Percentiles rank a stretch among this genome's conserved stretches.
Conservation (phyloP, 2,329 filamentous ascomycete genomes). For the Sphaceloma murrayae region DNA sequence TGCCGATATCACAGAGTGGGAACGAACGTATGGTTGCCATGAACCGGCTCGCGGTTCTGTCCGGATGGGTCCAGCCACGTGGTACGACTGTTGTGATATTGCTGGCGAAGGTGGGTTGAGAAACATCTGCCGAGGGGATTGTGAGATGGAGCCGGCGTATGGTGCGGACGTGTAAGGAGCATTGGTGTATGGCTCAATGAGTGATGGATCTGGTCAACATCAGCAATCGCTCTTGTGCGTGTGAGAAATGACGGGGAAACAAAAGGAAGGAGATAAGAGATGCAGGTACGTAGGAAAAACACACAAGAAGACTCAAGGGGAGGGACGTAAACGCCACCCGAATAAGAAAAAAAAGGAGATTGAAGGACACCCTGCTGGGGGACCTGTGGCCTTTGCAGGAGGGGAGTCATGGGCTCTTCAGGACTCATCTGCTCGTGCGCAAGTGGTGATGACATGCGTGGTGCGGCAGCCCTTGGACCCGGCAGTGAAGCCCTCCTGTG, state of each 20-base stretch:
- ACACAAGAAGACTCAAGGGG: conserved; percentile 35
- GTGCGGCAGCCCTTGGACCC: conserved; percentile 10
- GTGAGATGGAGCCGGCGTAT: conserved; percentile 32
- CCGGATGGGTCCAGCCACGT: conserved; percentile 47
- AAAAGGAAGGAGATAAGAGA: conserved; percentile 22
- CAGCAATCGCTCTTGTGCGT: too few relatives aligned
- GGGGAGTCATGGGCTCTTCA: conserved; percentile 17
- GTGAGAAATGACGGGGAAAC: too few relatives aligned
- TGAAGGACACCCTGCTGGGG: conserved; percentile 12
- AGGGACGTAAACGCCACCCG: conserved; percentile 29
- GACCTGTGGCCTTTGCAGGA: conserved; percentile 9
- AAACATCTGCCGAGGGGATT: conserved; percentile 33
- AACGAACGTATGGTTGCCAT: conserved; percentile 48
- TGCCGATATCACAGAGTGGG: conserved; percentile 61
- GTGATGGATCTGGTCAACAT: conserved; percentile 44
- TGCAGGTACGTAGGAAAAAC: conserved; percentile 28
- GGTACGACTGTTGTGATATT: conserved; percentile 47
- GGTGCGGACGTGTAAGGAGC: conserved; percentile 34
- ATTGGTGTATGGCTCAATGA: conserved; percentile 45
- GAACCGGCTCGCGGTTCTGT: conserved; percentile 45
- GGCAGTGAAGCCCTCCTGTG: conserved; percentile 18
- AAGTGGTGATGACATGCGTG: conserved; percentile 18
- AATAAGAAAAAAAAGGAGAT: conserved; percentile 30
- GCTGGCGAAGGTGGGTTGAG: conserved; percentile 52
- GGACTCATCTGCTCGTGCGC: conserved; percentile 14